These are phyloP conservation scores for Quillaja saponaria DNA, from an alignment of 306 rosid species.

Conservation along the genomic window DNA sequence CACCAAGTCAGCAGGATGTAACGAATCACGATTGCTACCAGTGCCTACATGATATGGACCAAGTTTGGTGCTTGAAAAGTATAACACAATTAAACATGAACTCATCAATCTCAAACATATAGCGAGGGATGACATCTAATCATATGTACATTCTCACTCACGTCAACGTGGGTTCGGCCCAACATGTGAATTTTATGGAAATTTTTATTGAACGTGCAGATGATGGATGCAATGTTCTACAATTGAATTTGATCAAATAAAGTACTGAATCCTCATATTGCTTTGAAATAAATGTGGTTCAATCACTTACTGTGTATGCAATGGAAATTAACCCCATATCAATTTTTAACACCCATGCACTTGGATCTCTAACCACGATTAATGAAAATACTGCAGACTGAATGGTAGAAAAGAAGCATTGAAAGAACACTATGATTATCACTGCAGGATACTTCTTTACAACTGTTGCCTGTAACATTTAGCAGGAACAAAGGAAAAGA, in stretches of 20 bases:
- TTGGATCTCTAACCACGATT: conserved; percentile 33
- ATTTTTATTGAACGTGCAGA: too few relatives aligned
- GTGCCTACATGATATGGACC: conserved; percentile 31
- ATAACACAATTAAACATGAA: too few relatives aligned
- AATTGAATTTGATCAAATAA: too few relatives aligned
- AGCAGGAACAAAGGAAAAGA: not conserved
- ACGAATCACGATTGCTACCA: conserved; percentile 29
- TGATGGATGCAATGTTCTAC: too few relatives aligned
- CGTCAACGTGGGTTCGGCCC: too few relatives aligned
- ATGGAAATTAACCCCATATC: conserved; percentile 37
- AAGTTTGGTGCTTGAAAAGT: too few relatives aligned
- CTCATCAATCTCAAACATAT: too few relatives aligned
- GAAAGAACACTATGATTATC: conserved; percentile 25
- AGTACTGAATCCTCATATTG: too few relatives aligned
- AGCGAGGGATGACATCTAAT: too few relatives aligned
- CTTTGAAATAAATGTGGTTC: too few relatives aligned
- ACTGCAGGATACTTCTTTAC: conserved; percentile 40
- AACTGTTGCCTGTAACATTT: conserved; percentile 36
- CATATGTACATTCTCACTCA: too few relatives aligned
- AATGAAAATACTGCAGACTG: conserved; percentile 30
- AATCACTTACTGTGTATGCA: conserved; percentile 39
- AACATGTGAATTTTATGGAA: too few relatives aligned
- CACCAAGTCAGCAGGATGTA: conserved; percentile 32
- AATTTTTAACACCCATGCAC: conserved; percentile 36
- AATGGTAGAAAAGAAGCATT: conserved; percentile 30